Percentiles rank a stretch among this genome's conserved stretches.
phyloP scores from a whole-genome alignment of 2,329 filamentous ascomycete species.

The Mycosphaerella arachidis region DNA sequence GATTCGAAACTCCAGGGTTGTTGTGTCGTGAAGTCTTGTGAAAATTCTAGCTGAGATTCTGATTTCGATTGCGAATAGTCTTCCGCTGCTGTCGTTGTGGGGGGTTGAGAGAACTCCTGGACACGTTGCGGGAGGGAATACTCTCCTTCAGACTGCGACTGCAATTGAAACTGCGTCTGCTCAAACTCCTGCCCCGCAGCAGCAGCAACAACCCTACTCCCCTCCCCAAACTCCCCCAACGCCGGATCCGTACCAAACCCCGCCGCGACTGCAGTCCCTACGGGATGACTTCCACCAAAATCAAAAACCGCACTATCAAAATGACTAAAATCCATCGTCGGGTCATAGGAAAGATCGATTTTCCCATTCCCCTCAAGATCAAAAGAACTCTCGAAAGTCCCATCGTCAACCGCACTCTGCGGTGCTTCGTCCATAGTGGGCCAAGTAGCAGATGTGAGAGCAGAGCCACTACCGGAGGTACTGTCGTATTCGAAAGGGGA shows the following conservation, averaged over 20 bases:
- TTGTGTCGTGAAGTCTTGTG: conserved; percentile 4
- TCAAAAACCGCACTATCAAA: conserved; percentile 31
- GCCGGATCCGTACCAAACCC: conserved; percentile 23
- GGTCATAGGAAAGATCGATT: conserved; percentile 39
- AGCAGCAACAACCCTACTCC: neutral
- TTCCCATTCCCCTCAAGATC: conserved; percentile 38
- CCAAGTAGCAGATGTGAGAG: conserved; percentile 28
- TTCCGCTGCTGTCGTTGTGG: no score
- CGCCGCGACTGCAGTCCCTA: conserved; percentile 4
- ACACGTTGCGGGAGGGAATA: no score
- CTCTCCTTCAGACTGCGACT: no score
- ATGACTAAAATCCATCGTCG: conserved; percentile 20
- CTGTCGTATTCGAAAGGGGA: conserved; percentile 33
- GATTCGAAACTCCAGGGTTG: conserved; percentile 16
- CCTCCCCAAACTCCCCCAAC: conserved; percentile 20
- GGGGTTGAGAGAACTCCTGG: neutral
- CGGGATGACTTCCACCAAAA: conserved; percentile 14
- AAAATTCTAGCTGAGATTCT: neutral
- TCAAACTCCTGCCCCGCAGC: no score
- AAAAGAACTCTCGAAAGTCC: conserved; percentile 33
- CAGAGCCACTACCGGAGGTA: conserved; percentile 20
- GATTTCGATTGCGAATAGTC: no score
- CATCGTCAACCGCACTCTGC: conserved; percentile 15
- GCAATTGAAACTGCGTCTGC: no score
- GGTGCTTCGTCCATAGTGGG: conserved; percentile 19